Evolutionary conservation across 1,139 yeast genomes (phyloP), one percentile per base, ranked within the genome.

Genomic region (Pichia sp.): DNA sequence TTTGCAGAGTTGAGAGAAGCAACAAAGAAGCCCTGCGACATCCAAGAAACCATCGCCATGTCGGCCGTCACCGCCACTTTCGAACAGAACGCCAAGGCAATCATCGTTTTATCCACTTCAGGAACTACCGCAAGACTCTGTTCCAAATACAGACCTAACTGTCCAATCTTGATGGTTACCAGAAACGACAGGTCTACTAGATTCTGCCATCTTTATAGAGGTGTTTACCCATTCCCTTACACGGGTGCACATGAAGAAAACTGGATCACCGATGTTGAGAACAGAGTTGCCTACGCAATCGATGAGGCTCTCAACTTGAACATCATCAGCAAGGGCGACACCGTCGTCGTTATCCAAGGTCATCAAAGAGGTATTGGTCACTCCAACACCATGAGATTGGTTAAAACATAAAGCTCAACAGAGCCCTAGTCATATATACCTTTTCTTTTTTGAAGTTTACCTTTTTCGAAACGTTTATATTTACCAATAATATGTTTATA

Each of bases 291-390:
- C 76, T 87, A 89, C 86, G 98, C 97, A 72, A 87, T 93, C 74
- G 80, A 85, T 64, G 92, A 87, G 79, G 97, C 97, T 65, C 80
- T 86, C 70, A 86, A 82, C 63, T 82, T 92, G 69, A 96, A 96
- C 65, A 84, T 93, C 74, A 79, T 93, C 73, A 76, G 78, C 69
- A 83, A 84, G 75, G 97, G 97, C 74, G 97, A 90, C 74, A 79
- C 88, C 59, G 87, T 90, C 68, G 90, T 93, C 66, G 89, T 96
- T 70, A 87, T 93, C 72, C 99, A 93, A 82, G 99, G 99, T 74
- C 93, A 97, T 95, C 89, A 96, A 71, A 88, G 95, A 74, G 99
- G 99, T 77, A 81, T 92, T 63, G 99, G 99, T 72, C 97, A 93
- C 84, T 88, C 99, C 71, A 93, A 93, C 87, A 93, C 99, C 63